Conservation (phyloP, 139 green algal species). For the Zygnema circumcarinatum region DNA sequence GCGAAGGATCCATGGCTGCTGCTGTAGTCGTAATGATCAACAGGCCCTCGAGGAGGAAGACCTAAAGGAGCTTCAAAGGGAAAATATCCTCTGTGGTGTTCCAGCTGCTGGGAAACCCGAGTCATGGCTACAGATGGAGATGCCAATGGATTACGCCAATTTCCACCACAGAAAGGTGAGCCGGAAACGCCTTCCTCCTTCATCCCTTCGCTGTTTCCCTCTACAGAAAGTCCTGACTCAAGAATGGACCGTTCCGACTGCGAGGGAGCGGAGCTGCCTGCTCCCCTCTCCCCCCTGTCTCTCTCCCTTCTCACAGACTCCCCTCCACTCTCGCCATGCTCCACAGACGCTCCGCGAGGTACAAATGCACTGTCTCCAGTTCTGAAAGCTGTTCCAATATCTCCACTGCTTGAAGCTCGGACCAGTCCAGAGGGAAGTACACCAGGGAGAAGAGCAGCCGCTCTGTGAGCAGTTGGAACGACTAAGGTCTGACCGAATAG, state of each 20-base stretch:
- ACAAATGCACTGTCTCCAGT: neutral
- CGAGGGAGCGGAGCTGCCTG: neutral
- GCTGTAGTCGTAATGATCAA: too few species aligned
- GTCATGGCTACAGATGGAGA: too few species aligned
- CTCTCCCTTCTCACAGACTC: neutral
- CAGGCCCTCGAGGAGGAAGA: too few species aligned
- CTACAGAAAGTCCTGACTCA: neutral
- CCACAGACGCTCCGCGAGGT: neutral
- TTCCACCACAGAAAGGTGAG: too few species aligned
- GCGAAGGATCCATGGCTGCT: too few species aligned
- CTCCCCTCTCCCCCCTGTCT: neutral
- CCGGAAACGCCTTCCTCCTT: neutral
- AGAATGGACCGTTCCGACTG: neutral
- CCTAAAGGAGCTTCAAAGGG: too few species aligned
- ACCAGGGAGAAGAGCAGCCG: neutral
- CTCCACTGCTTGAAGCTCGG: neutral
- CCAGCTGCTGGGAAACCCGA: too few species aligned
- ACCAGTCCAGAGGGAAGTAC: neutral
- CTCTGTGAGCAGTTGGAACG: neutral
- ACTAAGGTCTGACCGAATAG: constrained; percentile 25
- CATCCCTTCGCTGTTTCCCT: neutral
- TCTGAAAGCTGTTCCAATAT: neutral
- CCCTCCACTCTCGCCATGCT: neutral
- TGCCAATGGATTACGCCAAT: too few species aligned
- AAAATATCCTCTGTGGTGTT: too few species aligned